These are phyloP conservation scores for Insectozyma bohioensis DNA, from an alignment of 1,139 yeast species.

Conservation along the genomic window DNA sequence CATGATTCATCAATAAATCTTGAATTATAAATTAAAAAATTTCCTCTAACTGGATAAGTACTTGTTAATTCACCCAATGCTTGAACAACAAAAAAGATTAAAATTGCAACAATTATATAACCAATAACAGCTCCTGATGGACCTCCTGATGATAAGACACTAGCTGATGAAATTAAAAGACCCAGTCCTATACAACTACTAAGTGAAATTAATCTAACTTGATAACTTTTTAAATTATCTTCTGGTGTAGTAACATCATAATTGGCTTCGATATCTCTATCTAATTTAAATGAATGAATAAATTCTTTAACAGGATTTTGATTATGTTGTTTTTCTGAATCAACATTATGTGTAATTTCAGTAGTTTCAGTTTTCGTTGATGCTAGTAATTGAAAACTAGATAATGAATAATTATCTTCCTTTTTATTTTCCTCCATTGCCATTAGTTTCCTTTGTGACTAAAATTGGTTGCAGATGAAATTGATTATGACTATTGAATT, in stretches of 20 bases:
- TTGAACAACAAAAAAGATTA: constrained; percentile 36
- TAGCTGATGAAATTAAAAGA: constrained; percentile 32
- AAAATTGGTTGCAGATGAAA: no score
- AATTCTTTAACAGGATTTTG: constrained; percentile 4
- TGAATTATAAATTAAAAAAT: constrained; percentile 39
- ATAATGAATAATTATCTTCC: constrained; percentile 12
- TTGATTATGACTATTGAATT: background rate
- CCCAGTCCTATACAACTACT: constrained; percentile 80
- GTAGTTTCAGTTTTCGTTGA: constrained; percentile 4
- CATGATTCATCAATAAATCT: constrained; percentile 42
- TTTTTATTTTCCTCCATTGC: constrained; percentile 11
- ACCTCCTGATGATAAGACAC: constrained; percentile 54
- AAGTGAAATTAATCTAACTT: constrained; percentile 65
- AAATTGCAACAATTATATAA: constrained; percentile 30
- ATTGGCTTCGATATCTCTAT: constrained; percentile 11
- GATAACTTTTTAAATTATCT: constrained; percentile 28
- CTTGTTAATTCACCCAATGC: constrained; percentile 43
- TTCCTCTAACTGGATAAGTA: constrained; percentile 43
- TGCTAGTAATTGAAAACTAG: constrained; percentile 11
- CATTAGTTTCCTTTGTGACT: no score
- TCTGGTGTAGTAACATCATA: constrained; percentile 15
- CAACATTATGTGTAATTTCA: no score
- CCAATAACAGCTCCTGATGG: constrained; percentile 67
- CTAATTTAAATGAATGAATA: constrained; percentile 12
- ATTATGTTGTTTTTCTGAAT: background rate